A percentile compares a stretch with the other conserved stretches of the same genome.
Conservation (phyloP, 257 asterid genomes). For the Plantago major region DNA sequence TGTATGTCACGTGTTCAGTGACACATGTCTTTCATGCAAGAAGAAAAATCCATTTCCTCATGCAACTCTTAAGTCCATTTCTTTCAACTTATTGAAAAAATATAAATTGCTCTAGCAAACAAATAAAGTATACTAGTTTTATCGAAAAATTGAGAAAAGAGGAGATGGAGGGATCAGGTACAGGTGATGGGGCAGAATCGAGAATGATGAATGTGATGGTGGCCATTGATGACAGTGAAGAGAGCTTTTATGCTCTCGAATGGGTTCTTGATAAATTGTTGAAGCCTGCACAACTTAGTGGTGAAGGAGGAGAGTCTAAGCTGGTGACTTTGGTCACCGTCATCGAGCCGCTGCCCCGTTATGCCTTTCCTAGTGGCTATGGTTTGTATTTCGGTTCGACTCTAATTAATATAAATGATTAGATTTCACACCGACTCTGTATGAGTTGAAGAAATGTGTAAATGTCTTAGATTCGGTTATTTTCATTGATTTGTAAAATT, state of each 20-base stretch:
- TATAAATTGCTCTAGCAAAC: background rate
- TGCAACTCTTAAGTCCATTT: too few relatives aligned
- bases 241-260: conserved; percentile 52
- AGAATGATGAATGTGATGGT: conserved; percentile 41
- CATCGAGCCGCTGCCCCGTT: conserved; percentile 51
- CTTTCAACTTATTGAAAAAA: too few relatives aligned
- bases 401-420: too few relatives aligned
- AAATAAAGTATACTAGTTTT: too few relatives aligned
- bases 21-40: conserved; percentile 35
- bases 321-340: conserved; percentile 47
- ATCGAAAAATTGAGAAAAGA: background rate
- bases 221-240: conserved; percentile 66
- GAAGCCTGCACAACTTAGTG: conserved; percentile 16
- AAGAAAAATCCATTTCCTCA: conserved; percentile 11
- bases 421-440: too few relatives aligned
- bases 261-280: conserved; percentile 48
- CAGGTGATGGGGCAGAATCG: background rate
- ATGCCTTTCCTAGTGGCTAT: conserved; percentile 48
- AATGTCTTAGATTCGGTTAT: too few relatives aligned
- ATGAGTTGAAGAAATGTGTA: too few relatives aligned
- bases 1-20: background rate
- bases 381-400: conserved; percentile 32
- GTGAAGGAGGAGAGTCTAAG: background rate
- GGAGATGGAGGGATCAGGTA: conserved; percentile 12
- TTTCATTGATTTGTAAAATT: too few relatives aligned